These are phyloP conservation scores for Cyclaneusma minus DNA, from an alignment of 2,329 filamentous ascomycete genomes.

Conservation along the genomic window DNA sequence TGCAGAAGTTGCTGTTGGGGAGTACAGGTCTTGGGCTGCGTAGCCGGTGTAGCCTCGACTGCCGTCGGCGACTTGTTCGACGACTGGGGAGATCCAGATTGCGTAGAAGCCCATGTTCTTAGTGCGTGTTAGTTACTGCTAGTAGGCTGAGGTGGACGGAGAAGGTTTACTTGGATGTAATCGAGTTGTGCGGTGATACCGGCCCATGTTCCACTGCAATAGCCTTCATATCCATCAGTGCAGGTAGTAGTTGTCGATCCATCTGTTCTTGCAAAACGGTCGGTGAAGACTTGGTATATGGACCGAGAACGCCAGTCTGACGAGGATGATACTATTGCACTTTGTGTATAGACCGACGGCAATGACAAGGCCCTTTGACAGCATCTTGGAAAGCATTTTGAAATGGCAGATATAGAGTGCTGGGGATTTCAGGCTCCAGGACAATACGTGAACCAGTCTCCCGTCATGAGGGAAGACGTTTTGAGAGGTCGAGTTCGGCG, in stretches of 20 bases:
- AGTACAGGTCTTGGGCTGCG: conserved; percentile 27
- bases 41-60: conserved; percentile 33
- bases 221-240: conserved; percentile 13
- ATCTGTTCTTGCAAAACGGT: conserved; percentile 27
- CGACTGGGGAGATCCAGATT: conserved; percentile 21
- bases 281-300: conserved; percentile 30
- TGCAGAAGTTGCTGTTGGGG: conserved; percentile 28
- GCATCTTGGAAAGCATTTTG: too few relatives aligned
- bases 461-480: too few relatives aligned
- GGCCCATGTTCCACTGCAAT: conserved; percentile 33
- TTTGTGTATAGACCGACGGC: too few relatives aligned
- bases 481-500: too few relatives aligned
- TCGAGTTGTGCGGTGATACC: conserved; percentile 29
- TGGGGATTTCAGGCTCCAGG: too few relatives aligned
- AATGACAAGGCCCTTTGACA: too few relatives aligned
- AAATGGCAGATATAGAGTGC: too few relatives aligned
- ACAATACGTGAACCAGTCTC: too few relatives aligned
- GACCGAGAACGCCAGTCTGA: conserved; percentile 24
- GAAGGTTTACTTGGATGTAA: conserved; percentile 30
- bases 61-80: conserved; percentile 22
- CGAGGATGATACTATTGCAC: too few relatives aligned
- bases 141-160: conserved; percentile 36
- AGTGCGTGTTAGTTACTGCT: conserved; percentile 27
- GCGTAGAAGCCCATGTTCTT: conserved; percentile 4
- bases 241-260: conserved; percentile 15